Evolutionary conservation across 75 land plant species (phyloP).

Genomic region (Ceratopteris richardii): DNA sequence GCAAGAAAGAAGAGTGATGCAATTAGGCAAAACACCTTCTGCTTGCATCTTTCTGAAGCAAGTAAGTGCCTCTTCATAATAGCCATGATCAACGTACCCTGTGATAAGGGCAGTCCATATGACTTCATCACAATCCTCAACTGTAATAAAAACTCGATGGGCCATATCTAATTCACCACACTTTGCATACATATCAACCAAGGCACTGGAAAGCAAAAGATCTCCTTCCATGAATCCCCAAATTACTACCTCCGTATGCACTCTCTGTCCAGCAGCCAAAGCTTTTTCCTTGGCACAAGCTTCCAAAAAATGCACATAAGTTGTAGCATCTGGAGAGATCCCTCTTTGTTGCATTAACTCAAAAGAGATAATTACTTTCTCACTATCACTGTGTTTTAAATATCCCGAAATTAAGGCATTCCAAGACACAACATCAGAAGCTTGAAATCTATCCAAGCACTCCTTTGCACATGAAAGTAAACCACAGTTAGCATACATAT

Average conservation of each 20-base stretch:
- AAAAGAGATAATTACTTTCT: slow-evolving; percentile 17
- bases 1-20: slow-evolving; percentile 10
- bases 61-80: slow-evolving; percentile 5
- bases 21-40: slow-evolving; percentile 10
- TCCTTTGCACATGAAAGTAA: slow-evolving; percentile 14
- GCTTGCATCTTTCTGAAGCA: slow-evolving; percentile 14
- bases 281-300: slow-evolving; percentile 11
- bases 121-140: slow-evolving; percentile 3
- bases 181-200: slow-evolving; percentile 22
- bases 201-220: slow-evolving; percentile 4
- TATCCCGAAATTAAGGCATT: slow-evolving; percentile 27
- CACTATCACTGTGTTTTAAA: slow-evolving; percentile 13
- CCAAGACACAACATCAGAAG: slow-evolving; percentile 19
- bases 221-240: slow-evolving; percentile 3
- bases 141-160: slow-evolving; percentile 1
- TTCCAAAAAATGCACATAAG: slow-evolving; percentile 8
- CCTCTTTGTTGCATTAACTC: slow-evolving; percentile 10
- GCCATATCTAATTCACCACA: slow-evolving; percentile 11
- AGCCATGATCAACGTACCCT: slow-evolving; percentile 14
- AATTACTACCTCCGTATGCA: slow-evolving; percentile 14
- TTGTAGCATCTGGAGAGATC: slow-evolving; percentile 9
- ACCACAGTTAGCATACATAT: slow-evolving; percentile 20
- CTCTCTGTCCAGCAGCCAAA: slow-evolving; percentile 2
- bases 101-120: slow-evolving; percentile 22
- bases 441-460: slow-evolving; percentile 22